Evolutionary conservation across 2,329 filamentous ascomycete genomes (phyloP).

Genomic region (Aspergillus proliferans): DNA sequence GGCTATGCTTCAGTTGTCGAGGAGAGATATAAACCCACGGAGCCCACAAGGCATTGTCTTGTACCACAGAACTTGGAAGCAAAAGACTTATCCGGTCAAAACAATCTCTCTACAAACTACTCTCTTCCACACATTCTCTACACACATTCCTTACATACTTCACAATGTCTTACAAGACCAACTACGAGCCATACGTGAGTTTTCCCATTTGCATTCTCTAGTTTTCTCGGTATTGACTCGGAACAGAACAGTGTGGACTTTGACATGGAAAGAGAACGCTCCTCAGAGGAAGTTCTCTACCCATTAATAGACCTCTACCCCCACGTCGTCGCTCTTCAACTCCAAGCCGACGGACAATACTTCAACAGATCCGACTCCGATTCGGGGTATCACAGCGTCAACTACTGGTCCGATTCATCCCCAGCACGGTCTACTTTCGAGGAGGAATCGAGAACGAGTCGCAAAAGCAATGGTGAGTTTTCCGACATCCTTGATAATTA

Average conservation of each 20-base stretch:
- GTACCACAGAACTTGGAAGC: not conserved
- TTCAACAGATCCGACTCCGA: conserved; percentile 14
- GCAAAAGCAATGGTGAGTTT: conserved; percentile 23
- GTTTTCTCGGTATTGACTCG: conserved; percentile 4
- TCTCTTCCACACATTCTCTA: not conserved
- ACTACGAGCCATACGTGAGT: conserved; percentile 36
- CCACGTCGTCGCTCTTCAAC: conserved; percentile 32
- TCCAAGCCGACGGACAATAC: conserved; percentile 23
- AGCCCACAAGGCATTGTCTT: not conserved
- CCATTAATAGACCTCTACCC: conserved; percentile 31
- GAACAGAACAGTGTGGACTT: conserved; percentile 20
- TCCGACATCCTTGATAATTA: conserved; percentile 2
- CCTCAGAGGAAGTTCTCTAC: conserved; percentile 25
- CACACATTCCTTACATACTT: not conserved
- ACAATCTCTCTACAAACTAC: not conserved
- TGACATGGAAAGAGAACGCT: conserved; percentile 21
- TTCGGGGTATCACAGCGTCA: conserved; percentile 22
- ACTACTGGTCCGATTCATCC: conserved; percentile 28
- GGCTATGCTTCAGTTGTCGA: not conserved
- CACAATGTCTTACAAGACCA: conserved; percentile 33
- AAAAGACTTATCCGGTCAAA: conserved; percentile 2
- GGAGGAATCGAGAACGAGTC: conserved; percentile 11
- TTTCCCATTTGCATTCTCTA: conserved; percentile 1
- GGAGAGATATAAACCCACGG: not conserved
- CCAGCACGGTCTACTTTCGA: conserved; percentile 20